A percentile compares a stretch with the other conserved stretches of the same genome.
Evolutionary conservation across 208 protist genomes (phyloP).

Genomic region (Acanthamoeba sp.): DNA sequence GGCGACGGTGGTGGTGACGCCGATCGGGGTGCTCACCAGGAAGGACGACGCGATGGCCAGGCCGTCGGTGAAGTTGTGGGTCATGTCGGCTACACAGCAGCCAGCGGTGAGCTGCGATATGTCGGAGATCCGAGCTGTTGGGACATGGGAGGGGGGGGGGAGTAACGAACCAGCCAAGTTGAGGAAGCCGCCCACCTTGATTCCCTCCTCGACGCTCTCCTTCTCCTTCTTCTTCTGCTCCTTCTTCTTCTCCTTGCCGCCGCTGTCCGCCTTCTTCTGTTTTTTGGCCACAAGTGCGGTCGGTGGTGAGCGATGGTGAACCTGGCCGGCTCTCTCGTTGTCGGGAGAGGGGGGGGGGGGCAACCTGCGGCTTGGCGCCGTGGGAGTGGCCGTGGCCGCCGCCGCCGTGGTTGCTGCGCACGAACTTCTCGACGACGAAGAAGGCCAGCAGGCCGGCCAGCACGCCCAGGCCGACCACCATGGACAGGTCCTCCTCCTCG

Average conservation of each 20-base stretch:
- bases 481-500: slow-evolving; percentile 35
- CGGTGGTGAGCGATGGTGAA: too few relatives aligned
- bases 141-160: background rate
- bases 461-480: slow-evolving; percentile 77
- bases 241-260: slow-evolving; percentile 34
- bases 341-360: too few relatives aligned
- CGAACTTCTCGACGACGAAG: slow-evolving; percentile 85
- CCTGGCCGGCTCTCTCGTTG: too few relatives aligned
- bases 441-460: slow-evolving; percentile 82
- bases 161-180: slow-evolving; percentile 45
- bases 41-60: slow-evolving; percentile 85
- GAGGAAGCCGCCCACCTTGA: slow-evolving; percentile 59
- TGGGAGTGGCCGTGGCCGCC: slow-evolving; percentile 68
- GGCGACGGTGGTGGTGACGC: slow-evolving; percentile 83
- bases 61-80: slow-evolving; percentile 88
- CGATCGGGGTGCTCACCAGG: slow-evolving; percentile 63
- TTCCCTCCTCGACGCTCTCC: background rate
- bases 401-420: slow-evolving; percentile 68
- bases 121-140: slow-evolving; percentile 80
- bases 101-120: too few relatives aligned
- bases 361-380: background rate
- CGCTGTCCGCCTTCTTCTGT: background rate
- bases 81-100: slow-evolving; percentile 79
- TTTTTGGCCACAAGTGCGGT: background rate
- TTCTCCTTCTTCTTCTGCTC: slow-evolving; percentile 56